These are phyloP conservation scores for Xylariaceae sp. DNA, from an alignment of 2,329 filamentous ascomycete genomes.

Conservation along the genomic window DNA sequence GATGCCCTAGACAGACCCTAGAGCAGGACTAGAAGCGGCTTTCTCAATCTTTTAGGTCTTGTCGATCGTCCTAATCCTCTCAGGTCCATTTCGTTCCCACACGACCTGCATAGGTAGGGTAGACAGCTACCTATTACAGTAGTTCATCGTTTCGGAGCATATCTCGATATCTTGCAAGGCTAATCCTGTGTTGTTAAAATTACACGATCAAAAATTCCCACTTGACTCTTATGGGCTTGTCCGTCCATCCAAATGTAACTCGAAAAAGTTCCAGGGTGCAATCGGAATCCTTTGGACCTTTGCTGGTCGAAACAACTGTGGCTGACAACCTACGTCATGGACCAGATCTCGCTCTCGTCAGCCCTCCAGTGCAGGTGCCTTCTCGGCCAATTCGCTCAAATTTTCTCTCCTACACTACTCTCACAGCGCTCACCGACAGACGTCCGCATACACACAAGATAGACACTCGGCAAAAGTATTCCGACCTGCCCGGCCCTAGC, in stretches of 20 bases:
- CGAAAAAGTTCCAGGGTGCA: neutral
- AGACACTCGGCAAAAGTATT: slow-evolving; percentile 32
- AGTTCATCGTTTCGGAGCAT: neutral
- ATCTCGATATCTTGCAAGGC: neutral
- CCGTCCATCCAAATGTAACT: too few relatives aligned
- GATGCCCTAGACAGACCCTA: too few relatives aligned
- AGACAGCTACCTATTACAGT: neutral
- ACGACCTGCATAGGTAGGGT: neutral
- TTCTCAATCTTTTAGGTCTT: neutral
- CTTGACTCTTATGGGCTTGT: too few relatives aligned
- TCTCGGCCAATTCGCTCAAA: slow-evolving; percentile 8
- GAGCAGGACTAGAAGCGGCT: too few relatives aligned
- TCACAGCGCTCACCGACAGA: slow-evolving; percentile 20
- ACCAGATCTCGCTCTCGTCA: slow-evolving; percentile 20
- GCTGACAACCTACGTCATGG: slow-evolving; percentile 27
- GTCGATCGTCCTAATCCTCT: neutral
- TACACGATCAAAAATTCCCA: neutral
- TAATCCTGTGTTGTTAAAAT: neutral
- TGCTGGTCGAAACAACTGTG: slow-evolving; percentile 7
- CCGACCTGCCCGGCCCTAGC: slow-evolving; percentile 24
- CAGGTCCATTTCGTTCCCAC: slow-evolving; percentile 5
- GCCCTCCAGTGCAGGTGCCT: slow-evolving; percentile 2
- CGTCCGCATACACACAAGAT: neutral
- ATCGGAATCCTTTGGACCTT: neutral
- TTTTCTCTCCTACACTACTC: too few relatives aligned